A percentile compares a stretch with the other conserved stretches of the same genome.
Evolutionary conservation across 495 filamentous ascomycete species (phyloP).

Genomic region (Cryomyces minteri): DNA sequence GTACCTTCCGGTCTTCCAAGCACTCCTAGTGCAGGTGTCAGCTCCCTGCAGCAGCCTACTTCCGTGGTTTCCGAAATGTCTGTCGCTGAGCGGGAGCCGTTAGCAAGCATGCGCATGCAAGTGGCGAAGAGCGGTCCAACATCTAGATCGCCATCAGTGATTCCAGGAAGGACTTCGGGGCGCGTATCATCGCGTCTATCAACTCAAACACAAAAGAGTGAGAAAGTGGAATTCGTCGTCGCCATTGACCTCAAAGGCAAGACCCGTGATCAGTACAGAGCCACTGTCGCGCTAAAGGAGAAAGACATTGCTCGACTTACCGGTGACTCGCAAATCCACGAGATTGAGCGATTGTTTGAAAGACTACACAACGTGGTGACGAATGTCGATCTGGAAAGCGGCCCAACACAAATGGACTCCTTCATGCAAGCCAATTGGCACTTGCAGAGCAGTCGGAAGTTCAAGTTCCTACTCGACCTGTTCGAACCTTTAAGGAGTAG

Average conservation of each 20-base stretch:
- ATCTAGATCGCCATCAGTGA: too few relatives aligned
- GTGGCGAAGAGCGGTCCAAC: too few relatives aligned
- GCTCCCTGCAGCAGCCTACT: too few relatives aligned
- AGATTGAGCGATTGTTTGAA: slow-evolving; percentile 22
- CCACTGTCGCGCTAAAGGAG: slow-evolving; percentile 1
- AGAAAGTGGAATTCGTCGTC: not conserved
- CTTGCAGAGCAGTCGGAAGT: slow-evolving; percentile 36
- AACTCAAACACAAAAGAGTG: not conserved
- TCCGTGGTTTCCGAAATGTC: too few relatives aligned
- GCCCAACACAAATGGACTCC: slow-evolving; percentile 20
- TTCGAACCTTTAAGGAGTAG: slow-evolving; percentile 23
- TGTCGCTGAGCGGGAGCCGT: too few relatives aligned
- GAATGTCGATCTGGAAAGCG: slow-evolving; percentile 34
- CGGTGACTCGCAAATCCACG: slow-evolving; percentile 2
- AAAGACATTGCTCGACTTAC: slow-evolving; percentile 1
- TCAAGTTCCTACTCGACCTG: slow-evolving; percentile 34
- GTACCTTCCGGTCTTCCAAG: too few relatives aligned
- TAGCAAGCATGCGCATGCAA: too few relatives aligned
- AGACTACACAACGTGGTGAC: slow-evolving; percentile 29
- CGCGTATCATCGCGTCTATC: too few relatives aligned
- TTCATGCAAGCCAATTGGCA: slow-evolving; percentile 33
- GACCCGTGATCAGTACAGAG: slow-evolving; percentile 7
- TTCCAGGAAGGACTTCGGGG: too few relatives aligned
- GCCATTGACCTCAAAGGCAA: not conserved
- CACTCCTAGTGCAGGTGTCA: too few relatives aligned